phyloP scores from a whole-genome alignment of 768 basidiomycete genomes.

The Mycena olivaceomarginata region DNA sequence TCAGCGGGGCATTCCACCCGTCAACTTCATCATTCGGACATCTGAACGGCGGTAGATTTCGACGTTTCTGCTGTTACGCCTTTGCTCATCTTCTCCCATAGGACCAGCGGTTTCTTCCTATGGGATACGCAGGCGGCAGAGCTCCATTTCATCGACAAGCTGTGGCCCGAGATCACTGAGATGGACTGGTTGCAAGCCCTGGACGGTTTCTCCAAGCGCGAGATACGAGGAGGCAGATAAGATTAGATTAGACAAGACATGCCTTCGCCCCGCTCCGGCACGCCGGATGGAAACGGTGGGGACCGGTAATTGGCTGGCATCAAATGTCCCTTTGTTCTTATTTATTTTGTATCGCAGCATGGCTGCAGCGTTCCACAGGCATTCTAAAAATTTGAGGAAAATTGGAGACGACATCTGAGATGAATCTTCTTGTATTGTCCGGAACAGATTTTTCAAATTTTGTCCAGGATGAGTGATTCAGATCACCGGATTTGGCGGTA shows the following conservation, averaged over 20 bases:
- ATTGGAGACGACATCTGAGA: no score
- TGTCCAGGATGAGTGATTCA: no score
- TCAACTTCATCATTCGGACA: slow-evolving; percentile 36
- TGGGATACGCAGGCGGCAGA: slow-evolving; percentile 41
- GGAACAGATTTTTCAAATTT: no score
- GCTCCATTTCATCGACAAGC: slow-evolving; percentile 40
- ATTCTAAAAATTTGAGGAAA: no score
- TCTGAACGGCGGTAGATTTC: slow-evolving; percentile 29
- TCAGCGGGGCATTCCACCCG: slow-evolving; percentile 19
- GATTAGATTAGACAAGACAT: neutral
- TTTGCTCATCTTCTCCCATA: neutral
- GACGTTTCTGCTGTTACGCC: neutral
- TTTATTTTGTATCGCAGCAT: no score
- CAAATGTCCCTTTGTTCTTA: no score
- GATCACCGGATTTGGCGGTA: no score
- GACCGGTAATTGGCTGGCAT: no score
- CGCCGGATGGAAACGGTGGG: no score
- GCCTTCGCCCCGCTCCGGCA: no score
- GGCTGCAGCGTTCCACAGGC: no score
- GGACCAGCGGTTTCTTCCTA: slow-evolving; percentile 40
- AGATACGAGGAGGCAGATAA: slow-evolving; percentile 32
- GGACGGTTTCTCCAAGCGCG: slow-evolving; percentile 32
- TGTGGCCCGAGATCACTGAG: slow-evolving; percentile 40
- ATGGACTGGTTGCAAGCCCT: slow-evolving; percentile 31
- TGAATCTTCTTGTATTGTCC: no score